These are phyloP conservation scores for Talaromyces funiculosus DNA, from an alignment of 2,329 filamentous ascomycete species.

Conservation along the genomic window DNA sequence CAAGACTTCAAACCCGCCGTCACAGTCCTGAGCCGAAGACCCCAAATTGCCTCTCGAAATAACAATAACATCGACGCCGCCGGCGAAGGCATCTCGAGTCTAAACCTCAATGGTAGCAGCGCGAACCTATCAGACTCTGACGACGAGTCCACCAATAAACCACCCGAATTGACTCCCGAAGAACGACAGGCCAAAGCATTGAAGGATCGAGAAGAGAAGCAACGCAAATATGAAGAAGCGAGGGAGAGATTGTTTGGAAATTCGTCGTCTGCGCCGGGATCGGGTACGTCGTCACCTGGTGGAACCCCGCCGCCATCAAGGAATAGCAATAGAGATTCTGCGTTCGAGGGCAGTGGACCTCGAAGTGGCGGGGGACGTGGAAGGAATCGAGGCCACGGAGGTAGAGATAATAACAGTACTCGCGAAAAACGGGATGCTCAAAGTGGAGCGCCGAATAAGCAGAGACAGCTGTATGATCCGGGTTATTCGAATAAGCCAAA, in stretches of 20 bases:
- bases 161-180: conserved; percentile 62
- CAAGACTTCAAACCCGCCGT: conserved; percentile 74
- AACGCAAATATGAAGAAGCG: conserved; percentile 82
- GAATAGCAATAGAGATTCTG: conserved; percentile 23
- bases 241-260: conserved; percentile 81
- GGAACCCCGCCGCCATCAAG: conserved; percentile 57
- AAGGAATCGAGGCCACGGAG: conserved; percentile 20
- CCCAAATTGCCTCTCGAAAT: conserved; percentile 58
- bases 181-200: conserved; percentile 74
- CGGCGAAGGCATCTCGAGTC: conserved; percentile 38
- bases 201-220: conserved; percentile 79
- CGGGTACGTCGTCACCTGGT: conserved; percentile 54
- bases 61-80: conserved; percentile 35
- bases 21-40: conserved; percentile 79
- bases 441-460: conserved; percentile 21
- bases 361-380: conserved; percentile 33
- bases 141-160: conserved; percentile 54
- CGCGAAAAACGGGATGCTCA: conserved; percentile 40
- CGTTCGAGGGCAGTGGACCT: conserved; percentile 28
- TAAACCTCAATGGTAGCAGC: conserved; percentile 37
- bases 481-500: conserved; percentile 62
- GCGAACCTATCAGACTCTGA: conserved; percentile 52
- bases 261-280: conserved; percentile 30
- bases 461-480: conserved; percentile 70
- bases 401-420: conserved; percentile 14